Evolutionary conservation across 345 rosid genomes (phyloP).

Genomic region (Citrus inodora): DNA sequence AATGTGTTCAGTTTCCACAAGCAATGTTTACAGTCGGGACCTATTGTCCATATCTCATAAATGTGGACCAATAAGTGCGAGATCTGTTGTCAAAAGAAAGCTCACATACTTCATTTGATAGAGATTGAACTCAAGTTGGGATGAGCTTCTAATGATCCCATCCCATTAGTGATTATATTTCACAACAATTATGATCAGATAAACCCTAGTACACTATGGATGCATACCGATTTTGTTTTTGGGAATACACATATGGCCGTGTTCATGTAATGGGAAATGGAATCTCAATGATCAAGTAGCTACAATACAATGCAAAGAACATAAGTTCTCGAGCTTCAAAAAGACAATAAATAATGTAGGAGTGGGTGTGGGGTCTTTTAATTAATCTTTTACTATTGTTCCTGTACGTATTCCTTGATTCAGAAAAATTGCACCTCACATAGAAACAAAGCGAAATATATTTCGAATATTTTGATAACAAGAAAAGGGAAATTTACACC

Average conservation of each 20-base stretch:
- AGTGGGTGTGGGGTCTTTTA: constrained; percentile 6
- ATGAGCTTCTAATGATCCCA: too few species aligned
- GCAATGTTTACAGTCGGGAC: too few species aligned
- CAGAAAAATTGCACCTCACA: neutral
- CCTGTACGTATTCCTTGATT: neutral
- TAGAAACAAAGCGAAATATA: neutral
- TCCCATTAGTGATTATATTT: too few species aligned
- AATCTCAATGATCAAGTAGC: constrained; percentile 5
- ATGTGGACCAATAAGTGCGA: too few species aligned
- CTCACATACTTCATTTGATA: too few species aligned
- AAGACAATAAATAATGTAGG: constrained; percentile 12
- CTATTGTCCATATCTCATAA: too few species aligned
- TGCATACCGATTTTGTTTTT: too few species aligned
- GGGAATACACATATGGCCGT: neutral
- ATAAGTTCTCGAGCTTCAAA: neutral
- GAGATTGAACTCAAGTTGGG: too few species aligned
- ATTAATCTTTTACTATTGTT: neutral
- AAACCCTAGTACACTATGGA: neutral
- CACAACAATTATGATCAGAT: neutral
- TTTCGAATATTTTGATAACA: neutral
- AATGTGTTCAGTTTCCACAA: too few species aligned
- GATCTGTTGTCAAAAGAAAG: too few species aligned
- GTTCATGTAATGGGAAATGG: neutral
- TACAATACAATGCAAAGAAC: neutral
- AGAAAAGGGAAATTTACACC: too few species aligned